Conservation (phyloP, 2,329 filamentous ascomycete species). For the Penicillium crustosum region DNA sequence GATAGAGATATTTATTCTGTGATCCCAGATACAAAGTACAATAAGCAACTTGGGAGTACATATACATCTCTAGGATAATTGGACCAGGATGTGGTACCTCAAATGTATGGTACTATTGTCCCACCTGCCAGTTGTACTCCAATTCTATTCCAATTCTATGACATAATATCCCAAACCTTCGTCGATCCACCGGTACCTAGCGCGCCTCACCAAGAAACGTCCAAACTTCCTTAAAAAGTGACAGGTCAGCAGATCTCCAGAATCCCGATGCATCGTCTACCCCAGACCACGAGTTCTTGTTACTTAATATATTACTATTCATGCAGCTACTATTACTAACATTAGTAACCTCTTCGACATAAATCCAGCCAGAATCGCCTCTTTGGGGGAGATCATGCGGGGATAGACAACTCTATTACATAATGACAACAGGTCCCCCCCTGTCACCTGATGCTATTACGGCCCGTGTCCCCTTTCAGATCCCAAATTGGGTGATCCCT, state of each 20-base stretch:
- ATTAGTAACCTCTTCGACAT: background rate
- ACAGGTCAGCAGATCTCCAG: slow-evolving; percentile 3
- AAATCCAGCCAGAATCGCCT: slow-evolving; percentile 14
- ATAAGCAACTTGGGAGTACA: background rate
- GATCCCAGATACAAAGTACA: background rate
- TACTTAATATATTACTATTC: slow-evolving; percentile 19
- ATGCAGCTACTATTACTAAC: background rate
- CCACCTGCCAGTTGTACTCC: background rate
- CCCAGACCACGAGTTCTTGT: slow-evolving; percentile 23
- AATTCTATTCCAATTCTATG: slow-evolving; percentile 5
- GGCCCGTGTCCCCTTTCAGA: slow-evolving; percentile 5
- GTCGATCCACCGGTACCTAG: background rate
- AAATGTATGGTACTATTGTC: background rate
- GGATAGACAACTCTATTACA: slow-evolving; percentile 20
- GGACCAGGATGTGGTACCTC: too few relatives aligned
- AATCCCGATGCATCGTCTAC: slow-evolving; percentile 11
- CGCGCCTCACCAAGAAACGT: background rate
- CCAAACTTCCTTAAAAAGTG: background rate
- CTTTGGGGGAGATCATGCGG: slow-evolving; percentile 24
- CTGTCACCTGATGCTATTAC: slow-evolving; percentile 20
- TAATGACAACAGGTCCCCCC: slow-evolving; percentile 12
- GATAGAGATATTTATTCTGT: background rate
- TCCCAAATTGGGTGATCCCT: background rate
- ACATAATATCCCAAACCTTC: slow-evolving; percentile 6
- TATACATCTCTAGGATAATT: background rate